Conservation (phyloP, 495 filamentous ascomycete species). For the Cryomyces minteri region DNA sequence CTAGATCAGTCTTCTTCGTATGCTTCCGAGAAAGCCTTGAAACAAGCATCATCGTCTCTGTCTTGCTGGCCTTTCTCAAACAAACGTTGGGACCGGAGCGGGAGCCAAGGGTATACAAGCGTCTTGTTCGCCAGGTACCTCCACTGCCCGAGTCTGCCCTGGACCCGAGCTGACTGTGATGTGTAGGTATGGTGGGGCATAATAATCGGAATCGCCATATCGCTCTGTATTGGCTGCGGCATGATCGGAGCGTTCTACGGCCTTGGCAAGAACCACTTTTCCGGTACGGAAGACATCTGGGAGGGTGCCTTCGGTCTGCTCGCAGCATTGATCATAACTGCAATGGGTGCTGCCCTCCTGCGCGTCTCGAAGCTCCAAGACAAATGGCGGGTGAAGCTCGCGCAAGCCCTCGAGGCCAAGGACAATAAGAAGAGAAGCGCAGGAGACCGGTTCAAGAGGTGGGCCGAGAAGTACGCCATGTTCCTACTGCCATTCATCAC, state of each 20-base stretch:
- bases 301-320: conserved; percentile 58
- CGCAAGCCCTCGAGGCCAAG: conserved; percentile 39
- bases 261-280: conserved; percentile 44
- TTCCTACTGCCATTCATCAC: conserved; percentile 71
- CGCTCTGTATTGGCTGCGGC: conserved; percentile 46
- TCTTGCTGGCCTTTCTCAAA: conserved; percentile 66
- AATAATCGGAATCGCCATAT: conserved; percentile 41
- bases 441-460: conserved; percentile 34
- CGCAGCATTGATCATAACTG: conserved; percentile 56
- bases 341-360: conserved; percentile 61
- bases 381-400: conserved; percentile 71
- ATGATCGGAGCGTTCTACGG: conserved; percentile 71
- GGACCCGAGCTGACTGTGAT: background rate
- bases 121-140: conserved; percentile 49
- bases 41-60: conserved; percentile 62
- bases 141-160: no score
- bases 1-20: conserved; percentile 55
- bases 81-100: conserved; percentile 42
- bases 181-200: conserved; percentile 56
- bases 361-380: conserved; percentile 73
- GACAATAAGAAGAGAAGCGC: conserved; percentile 16
- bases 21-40: conserved; percentile 73
- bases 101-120: conserved; percentile 41
- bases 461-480: conserved; percentile 61
- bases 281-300: conserved; percentile 50